Evolutionary conservation across 1,139 yeast genomes (phyloP), one percentile per base, ranked within the genome.

Genomic region (Protomyces pachydermus): DNA sequence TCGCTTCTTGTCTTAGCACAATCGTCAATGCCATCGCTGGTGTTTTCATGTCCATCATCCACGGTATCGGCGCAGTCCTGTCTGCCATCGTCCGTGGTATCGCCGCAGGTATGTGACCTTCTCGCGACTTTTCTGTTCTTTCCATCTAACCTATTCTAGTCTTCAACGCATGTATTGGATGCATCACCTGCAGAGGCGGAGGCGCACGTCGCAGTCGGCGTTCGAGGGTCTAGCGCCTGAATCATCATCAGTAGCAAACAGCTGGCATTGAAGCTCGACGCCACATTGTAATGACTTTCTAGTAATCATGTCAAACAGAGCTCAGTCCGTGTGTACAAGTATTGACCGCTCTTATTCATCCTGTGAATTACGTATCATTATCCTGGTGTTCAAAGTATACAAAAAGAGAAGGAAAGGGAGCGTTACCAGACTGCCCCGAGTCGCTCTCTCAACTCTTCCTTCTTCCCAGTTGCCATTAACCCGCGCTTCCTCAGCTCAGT

Each of bases 11-110:
- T 39, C 52, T 58, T n/a, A 23, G 56, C 38, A 51, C 62, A 14
- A 52, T 58, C 56, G 62, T 58, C 62, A 58, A 42, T 45, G 62
- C 62, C 23, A 58, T 58, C 35, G 62, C 56, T 48, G 52, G 56
- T 25, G 53, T 58, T 56, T 58, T 58, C 52, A 58, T 58, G 62
- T 53, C 62, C 62, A 58, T 58, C 56, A 58, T 58, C 52, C 53
- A 58, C 54, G 62, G 62, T 23, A 52, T 58, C 34, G 56, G 56
- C 32, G 62, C 62, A 39, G 48, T 58, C 0, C 39, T 58, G 8
- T 58, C 62, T 28, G 62, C 62, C n/a, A 55, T 58, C 42, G 62
- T 58, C 35, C 54, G 62, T 3, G 62, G 62, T 18, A 58, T 58
- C 14, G 62, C 54, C 5, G 62, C 62, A 18, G 23, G 48, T 42